These are phyloP conservation scores for Giardia muris DNA, from an alignment of 208 protist species.

Conservation along the genomic window DNA sequence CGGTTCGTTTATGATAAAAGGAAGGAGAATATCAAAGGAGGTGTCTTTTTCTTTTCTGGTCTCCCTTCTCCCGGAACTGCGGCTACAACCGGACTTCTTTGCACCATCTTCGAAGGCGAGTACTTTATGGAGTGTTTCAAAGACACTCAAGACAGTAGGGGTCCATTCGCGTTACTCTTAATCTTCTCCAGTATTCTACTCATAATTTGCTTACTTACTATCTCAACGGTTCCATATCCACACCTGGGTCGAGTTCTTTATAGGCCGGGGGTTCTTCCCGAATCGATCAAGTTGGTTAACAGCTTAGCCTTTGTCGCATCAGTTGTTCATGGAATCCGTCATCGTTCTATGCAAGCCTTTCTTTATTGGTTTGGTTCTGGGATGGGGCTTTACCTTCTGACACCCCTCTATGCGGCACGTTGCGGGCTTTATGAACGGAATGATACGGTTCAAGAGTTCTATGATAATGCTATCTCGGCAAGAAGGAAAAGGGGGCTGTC, in stretches of 20 bases:
- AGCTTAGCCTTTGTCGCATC: neutral
- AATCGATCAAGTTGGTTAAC: neutral
- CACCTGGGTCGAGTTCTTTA: neutral
- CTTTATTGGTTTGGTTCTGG: neutral
- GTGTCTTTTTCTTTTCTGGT: constrained; percentile 12
- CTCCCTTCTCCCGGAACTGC: constrained; percentile 2
- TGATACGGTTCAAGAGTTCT: neutral
- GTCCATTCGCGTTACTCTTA: too few relatives aligned
- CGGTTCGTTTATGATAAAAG: constrained; percentile 25
- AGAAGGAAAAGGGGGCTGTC: neutral
- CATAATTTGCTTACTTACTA: neutral
- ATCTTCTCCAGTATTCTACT: neutral
- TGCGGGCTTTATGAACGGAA: neutral
- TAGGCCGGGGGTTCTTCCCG: neutral
- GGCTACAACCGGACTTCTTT: neutral
- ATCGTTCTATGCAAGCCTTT: neutral
- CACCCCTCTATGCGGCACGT: neutral
- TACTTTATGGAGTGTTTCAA: too few relatives aligned
- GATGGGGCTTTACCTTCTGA: neutral
- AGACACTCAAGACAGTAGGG: too few relatives aligned
- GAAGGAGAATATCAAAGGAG: neutral
- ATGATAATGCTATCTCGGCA: neutral
- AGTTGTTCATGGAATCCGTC: neutral
- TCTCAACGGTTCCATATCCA: neutral
- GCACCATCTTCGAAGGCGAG: neutral